Evolutionary conservation across 2,329 filamentous ascomycete species (phyloP).

Genomic region (Mycosphaerella arachidis): DNA sequence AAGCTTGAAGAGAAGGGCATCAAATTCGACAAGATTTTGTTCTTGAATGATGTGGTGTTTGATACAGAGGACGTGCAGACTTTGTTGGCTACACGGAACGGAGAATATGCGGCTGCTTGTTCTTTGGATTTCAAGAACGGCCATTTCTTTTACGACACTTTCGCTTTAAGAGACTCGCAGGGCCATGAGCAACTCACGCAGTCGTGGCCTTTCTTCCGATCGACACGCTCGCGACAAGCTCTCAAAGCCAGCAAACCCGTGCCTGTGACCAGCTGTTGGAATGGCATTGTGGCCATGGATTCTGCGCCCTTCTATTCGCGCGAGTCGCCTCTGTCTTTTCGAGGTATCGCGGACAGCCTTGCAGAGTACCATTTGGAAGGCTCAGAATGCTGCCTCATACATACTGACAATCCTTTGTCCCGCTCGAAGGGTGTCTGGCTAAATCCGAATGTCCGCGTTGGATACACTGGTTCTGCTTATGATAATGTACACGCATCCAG

Average conservation of each 20-base stretch:
- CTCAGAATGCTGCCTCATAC: conserved; percentile 75
- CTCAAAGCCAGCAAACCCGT: conserved; percentile 52
- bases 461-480: conserved; percentile 56
- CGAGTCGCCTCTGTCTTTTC: conserved; percentile 51
- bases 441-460: conserved; percentile 66
- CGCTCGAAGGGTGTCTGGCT: conserved; percentile 55
- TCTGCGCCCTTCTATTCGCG: conserved; percentile 51
- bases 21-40: conserved; percentile 57
- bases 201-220: conserved; percentile 58
- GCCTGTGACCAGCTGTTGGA: conserved; percentile 64
- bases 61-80: conserved; percentile 53
- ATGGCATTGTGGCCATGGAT: conserved; percentile 49
- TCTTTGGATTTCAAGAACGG: conserved; percentile 56
- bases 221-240: conserved; percentile 49
- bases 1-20: conserved; percentile 47
- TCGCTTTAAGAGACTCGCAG: conserved; percentile 54
- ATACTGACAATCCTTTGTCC: conserved; percentile 63
- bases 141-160: conserved; percentile 58
- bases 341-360: conserved; percentile 60
- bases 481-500: conserved; percentile 39
- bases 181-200: conserved; percentile 51
- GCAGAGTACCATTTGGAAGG: conserved; percentile 61
- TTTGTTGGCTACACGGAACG: conserved; percentile 54
- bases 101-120: conserved; percentile 59
- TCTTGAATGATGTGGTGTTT: conserved; percentile 62